Evolutionary conservation across 2,329 filamentous ascomycete genomes (phyloP).

Genomic region (Mycosphaerella arachidis): DNA sequence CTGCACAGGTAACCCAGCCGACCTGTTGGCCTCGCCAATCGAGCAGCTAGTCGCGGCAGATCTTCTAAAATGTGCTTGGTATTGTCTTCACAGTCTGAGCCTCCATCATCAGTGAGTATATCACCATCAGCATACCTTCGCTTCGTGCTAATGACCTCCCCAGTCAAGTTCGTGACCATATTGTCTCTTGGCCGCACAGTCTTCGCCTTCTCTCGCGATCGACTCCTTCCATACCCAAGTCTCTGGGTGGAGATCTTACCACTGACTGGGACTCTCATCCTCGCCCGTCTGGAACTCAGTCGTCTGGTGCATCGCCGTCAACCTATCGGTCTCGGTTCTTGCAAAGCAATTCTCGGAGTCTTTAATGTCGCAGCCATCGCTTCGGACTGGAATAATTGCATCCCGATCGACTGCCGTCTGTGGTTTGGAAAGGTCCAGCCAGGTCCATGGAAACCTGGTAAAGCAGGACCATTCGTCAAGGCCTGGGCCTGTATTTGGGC

Average conservation of each 20-base stretch:
- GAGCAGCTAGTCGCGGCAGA: conserved; percentile 52
- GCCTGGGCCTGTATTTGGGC: conserved; percentile 50
- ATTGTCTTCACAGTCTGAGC: conserved; percentile 55
- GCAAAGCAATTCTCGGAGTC: conserved; percentile 50
- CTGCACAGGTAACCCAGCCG: conserved; percentile 50
- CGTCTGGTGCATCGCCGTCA: conserved; percentile 53
- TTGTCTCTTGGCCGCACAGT: conserved; percentile 52
- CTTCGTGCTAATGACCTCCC: not conserved
- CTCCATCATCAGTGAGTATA: conserved; percentile 43
- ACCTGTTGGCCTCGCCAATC: conserved; percentile 45
- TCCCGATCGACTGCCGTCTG: conserved; percentile 53
- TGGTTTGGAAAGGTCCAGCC: conserved; percentile 46
- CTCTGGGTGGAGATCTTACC: conserved; percentile 50
- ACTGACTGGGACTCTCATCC: conserved; percentile 49
- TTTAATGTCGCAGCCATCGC: conserved; percentile 55
- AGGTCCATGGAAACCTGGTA: conserved; percentile 52
- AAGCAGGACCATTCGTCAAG: conserved; percentile 38
- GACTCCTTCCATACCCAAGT: conserved; percentile 44
- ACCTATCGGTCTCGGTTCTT: conserved; percentile 56
- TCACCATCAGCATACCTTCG: not conserved
- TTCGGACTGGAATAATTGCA: conserved; percentile 54
- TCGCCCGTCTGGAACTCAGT: conserved; percentile 55
- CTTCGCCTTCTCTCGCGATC: conserved; percentile 54
- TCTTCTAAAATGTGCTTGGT: conserved; percentile 56
- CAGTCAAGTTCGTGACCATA: conserved; percentile 54